A percentile compares a stretch with the other conserved stretches of the same genome.
These are phyloP conservation scores for Camellia oleifera DNA, from an alignment of 179 eudicot genomes.

Conservation along the genomic window DNA sequence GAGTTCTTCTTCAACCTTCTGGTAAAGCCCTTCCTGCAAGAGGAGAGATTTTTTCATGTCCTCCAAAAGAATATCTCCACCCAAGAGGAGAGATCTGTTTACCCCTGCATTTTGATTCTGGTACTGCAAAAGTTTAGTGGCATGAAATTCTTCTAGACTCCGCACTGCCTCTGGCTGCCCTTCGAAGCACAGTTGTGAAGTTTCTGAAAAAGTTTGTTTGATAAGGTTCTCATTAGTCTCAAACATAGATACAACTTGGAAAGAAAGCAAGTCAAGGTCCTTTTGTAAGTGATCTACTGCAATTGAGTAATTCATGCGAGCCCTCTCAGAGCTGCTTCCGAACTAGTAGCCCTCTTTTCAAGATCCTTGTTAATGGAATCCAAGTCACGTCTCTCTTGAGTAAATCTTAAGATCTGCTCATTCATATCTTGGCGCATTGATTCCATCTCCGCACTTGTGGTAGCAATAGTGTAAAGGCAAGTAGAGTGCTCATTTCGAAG, in stretches of 20 bases:
- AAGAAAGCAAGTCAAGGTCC: slow-evolving; percentile 87
- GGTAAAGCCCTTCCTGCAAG: slow-evolving; percentile 68
- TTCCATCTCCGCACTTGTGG: slow-evolving; percentile 68
- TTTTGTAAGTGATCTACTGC: slow-evolving; percentile 90
- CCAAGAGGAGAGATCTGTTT: slow-evolving; percentile 31
- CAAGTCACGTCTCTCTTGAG: slow-evolving; percentile 59
- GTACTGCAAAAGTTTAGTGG: slow-evolving; percentile 21
- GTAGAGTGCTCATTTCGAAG: slow-evolving; percentile 83
- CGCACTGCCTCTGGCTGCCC: slow-evolving; percentile 28
- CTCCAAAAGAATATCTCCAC: slow-evolving; percentile 58
- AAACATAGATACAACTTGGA: slow-evolving; percentile 82
- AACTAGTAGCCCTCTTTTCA: slow-evolving; percentile 71
- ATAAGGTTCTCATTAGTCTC: slow-evolving; percentile 89
- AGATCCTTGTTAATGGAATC: slow-evolving; percentile 68
- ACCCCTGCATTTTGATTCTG: slow-evolving; percentile 29
- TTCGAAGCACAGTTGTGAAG: slow-evolving; percentile 36
- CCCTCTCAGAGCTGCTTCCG: slow-evolving; percentile 84
- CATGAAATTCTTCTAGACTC: slow-evolving; percentile 26
- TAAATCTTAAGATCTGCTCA: slow-evolving; percentile 53
- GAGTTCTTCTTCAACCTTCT: slow-evolving; percentile 72
- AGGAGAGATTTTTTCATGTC: slow-evolving; percentile 62
- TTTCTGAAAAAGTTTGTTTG: slow-evolving; percentile 61
- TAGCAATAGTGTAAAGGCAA: slow-evolving; percentile 60
- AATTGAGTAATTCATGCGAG: slow-evolving; percentile 83
- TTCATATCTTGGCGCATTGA: slow-evolving; percentile 64